phyloP scores from a whole-genome alignment of 202 grass and related monocot genomes.

The Setaria italica region DNA sequence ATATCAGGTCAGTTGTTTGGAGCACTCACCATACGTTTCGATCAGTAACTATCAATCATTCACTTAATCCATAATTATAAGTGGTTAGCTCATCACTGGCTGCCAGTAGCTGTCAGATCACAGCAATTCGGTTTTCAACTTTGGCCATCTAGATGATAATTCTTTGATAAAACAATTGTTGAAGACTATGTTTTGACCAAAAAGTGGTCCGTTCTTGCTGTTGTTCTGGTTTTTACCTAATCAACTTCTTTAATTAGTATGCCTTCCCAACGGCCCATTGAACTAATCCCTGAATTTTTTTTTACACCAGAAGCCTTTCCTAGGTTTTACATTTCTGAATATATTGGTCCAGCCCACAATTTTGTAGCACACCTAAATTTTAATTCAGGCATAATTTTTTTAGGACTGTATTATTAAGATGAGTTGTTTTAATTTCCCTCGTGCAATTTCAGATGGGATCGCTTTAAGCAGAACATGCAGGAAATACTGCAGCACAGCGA shows the following conservation, averaged over 20 bases:
- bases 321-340: slow-evolving; percentile 13
- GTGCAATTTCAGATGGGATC: slow-evolving; percentile 74
- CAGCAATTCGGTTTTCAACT: background rate
- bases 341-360: background rate
- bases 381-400: slow-evolving; percentile 21
- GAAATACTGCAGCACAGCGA: slow-evolving; percentile 86
- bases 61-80: background rate
- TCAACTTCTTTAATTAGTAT: background rate
- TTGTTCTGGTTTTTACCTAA: slow-evolving; percentile 11
- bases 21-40: slow-evolving; percentile 16
- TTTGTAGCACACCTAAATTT: background rate
- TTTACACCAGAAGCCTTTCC: background rate
- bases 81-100: background rate
- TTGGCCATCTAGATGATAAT: background rate
- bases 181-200: slow-evolving; percentile 2
- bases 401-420: background rate
- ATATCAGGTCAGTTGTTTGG: slow-evolving; percentile 71
- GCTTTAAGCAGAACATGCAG: slow-evolving; percentile 87
- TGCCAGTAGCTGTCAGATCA: slow-evolving; percentile 6
- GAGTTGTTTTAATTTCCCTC: background rate
- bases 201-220: background rate
- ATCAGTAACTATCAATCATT: background rate
- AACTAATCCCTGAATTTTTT: slow-evolving; percentile 6
- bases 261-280: background rate
- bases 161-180: background rate